Evolutionary conservation across 2,329 filamentous ascomycete genomes (phyloP).

Genomic region (Talaromyces atroroseus): DNA sequence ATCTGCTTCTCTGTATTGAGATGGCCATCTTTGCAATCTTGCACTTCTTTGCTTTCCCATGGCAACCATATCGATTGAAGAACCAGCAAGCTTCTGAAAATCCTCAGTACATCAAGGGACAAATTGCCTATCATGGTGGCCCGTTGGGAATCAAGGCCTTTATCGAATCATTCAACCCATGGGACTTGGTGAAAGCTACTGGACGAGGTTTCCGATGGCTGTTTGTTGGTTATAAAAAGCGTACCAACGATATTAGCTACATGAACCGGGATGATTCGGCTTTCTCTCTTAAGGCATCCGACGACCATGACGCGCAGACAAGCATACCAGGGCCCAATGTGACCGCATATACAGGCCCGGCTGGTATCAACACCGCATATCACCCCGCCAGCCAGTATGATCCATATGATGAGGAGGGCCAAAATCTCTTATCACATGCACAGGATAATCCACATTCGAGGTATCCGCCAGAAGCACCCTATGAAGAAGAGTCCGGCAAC

Average conservation of each 20-base stretch:
- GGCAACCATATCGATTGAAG: conserved; percentile 58
- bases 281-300: conserved; percentile 25
- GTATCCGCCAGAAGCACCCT: conserved; percentile 15
- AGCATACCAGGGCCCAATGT: conserved; percentile 15
- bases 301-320: conserved; percentile 9
- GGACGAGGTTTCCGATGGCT: conserved; percentile 75
- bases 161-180: conserved; percentile 68
- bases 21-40: conserved; percentile 76
- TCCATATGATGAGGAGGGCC: conserved; percentile 30
- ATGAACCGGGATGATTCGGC: conserved; percentile 21
- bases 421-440: conserved; percentile 34
- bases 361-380: conserved; percentile 17
- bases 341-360: conserved; percentile 22
- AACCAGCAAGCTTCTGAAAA: conserved; percentile 44
- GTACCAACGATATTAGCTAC: conserved; percentile 38
- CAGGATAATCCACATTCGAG: conserved; percentile 30
- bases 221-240: conserved; percentile 61
- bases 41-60: conserved; percentile 79
- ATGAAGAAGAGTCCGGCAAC: conserved; percentile 1
- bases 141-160: conserved; percentile 61
- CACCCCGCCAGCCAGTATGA: conserved; percentile 22
- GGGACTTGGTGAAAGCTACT: conserved; percentile 77
- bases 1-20: conserved; percentile 71
- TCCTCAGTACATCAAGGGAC: conserved; percentile 38
- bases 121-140: conserved; percentile 58